Conservation (phyloP, 2,329 filamentous ascomycete species). For the Neonectria coccinea region DNA sequence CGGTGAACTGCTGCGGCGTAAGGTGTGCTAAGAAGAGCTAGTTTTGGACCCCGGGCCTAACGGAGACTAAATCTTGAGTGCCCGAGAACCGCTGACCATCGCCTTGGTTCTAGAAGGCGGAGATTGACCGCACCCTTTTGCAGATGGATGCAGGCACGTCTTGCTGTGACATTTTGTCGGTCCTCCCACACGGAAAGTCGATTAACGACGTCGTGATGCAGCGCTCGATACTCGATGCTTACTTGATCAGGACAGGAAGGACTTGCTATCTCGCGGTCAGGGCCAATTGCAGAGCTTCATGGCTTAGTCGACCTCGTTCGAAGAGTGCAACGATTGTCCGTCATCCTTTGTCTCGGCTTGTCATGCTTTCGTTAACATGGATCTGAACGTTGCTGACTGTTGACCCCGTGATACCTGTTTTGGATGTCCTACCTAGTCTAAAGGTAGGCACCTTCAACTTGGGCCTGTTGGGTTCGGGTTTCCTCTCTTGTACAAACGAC, state of each 20-base stretch:
- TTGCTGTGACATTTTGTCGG: slow-evolving; percentile 4
- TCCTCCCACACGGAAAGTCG: neutral
- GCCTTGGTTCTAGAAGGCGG: slow-evolving; percentile 16
- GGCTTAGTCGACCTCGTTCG: slow-evolving; percentile 14
- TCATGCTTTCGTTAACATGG: slow-evolving; percentile 7
- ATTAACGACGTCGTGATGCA: neutral
- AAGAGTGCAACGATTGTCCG: slow-evolving; percentile 7
- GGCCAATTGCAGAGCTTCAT: slow-evolving; percentile 36
- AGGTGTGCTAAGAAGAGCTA: neutral
- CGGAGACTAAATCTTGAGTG: neutral
- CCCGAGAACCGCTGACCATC: slow-evolving; percentile 16
- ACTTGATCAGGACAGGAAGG: too few relatives aligned
- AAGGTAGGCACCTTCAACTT: neutral
- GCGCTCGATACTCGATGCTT: neutral
- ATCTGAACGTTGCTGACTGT: slow-evolving; percentile 13
- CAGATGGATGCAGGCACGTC: slow-evolving; percentile 12
- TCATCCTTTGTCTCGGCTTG: slow-evolving; percentile 10
- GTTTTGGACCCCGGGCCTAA: slow-evolving; percentile 4
- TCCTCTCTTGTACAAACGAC: slow-evolving; percentile 23
- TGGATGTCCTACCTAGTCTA: neutral
- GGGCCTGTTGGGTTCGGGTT: slow-evolving; percentile 7
- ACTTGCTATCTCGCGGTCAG: neutral
- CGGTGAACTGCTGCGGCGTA: neutral
- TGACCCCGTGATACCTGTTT: neutral
- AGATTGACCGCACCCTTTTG: slow-evolving; percentile 10